Percentiles rank a stretch among this genome's conserved stretches.
Evolutionary conservation across 1,139 yeast genomes (phyloP).

Genomic region (Zygosaccharomyces sapae): DNA sequence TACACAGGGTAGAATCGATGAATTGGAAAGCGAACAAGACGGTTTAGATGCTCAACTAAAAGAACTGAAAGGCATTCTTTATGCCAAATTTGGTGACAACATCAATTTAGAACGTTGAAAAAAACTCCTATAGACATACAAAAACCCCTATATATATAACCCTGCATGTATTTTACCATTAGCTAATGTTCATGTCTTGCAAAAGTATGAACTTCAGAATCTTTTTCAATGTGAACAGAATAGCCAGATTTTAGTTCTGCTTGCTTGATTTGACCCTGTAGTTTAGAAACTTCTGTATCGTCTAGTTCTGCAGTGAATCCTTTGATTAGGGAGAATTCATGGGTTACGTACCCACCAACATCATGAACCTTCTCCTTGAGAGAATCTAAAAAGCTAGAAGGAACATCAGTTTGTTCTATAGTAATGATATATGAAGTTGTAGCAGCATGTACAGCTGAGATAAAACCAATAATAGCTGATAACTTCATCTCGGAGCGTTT

Average conservation of each 20-base stretch:
- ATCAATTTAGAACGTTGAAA: slow-evolving; percentile 68
- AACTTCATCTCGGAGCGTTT: not conserved
- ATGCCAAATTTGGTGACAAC: slow-evolving; percentile 84
- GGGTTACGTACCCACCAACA: slow-evolving; percentile 61
- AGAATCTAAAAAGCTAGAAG: slow-evolving; percentile 14
- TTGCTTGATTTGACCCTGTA: slow-evolving; percentile 10
- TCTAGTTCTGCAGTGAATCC: slow-evolving; percentile 47
- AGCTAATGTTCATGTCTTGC: slow-evolving; percentile 13
- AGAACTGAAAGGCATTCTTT: slow-evolving; percentile 62
- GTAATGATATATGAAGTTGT: slow-evolving; percentile 17
- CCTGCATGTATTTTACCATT: slow-evolving; percentile 1
- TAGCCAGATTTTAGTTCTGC: slow-evolving; percentile 14
- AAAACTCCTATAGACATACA: not conserved
- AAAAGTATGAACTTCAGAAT: slow-evolving; percentile 17
- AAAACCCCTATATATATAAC: slow-evolving; percentile 2
- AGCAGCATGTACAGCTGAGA: slow-evolving; percentile 6
- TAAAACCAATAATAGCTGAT: not conserved
- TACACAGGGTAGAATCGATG: slow-evolving; percentile 48
- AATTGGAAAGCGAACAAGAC: slow-evolving; percentile 46
- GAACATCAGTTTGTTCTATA: slow-evolving; percentile 11
- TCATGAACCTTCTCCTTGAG: slow-evolving; percentile 27
- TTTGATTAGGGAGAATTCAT: slow-evolving; percentile 63
- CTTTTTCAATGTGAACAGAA: slow-evolving; percentile 15
- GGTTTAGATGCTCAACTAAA: slow-evolving; percentile 52
- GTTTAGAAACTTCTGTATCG: slow-evolving; percentile 8